Evolutionary conservation across 208 protist species (phyloP).

Genomic region (Leishmania arabica): DNA sequence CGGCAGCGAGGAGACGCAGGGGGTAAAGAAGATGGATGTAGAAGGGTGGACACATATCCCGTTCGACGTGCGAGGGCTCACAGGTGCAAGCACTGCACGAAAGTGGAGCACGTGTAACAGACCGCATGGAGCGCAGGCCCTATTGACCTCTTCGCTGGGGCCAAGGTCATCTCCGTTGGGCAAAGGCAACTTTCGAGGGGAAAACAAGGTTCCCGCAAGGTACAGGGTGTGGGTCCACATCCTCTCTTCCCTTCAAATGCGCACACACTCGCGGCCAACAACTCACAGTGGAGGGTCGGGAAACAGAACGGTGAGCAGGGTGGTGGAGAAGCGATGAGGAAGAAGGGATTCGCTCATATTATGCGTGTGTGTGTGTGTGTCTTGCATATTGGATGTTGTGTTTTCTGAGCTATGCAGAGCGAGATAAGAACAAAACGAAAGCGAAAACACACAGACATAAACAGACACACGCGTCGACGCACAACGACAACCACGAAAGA

Average conservation of each 20-base stretch:
- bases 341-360: neutral
- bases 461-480: neutral
- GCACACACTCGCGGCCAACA: neutral
- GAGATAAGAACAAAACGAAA: conserved; percentile 8
- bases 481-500: neutral
- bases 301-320: neutral
- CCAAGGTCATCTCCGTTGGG: neutral
- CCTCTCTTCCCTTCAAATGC: neutral
- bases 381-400: neutral
- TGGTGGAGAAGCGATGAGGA: neutral
- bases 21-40: neutral
- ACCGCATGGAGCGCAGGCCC: neutral
- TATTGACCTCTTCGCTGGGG: neutral
- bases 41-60: too few species aligned
- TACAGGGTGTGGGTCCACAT: neutral
- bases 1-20: neutral
- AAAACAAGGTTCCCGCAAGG: neutral
- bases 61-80: neutral
- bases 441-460: conserved; percentile 6
- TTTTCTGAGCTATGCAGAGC: neutral
- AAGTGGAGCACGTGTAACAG: too few species aligned
- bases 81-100: neutral
- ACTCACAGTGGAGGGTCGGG: neutral
- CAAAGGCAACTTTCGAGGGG: neutral
- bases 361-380: neutral